Percentiles rank a stretch among this genome's conserved stretches.
Evolutionary conservation across 2,329 filamentous ascomycete genomes (phyloP).

Genomic region (Coniosporium tulheliwenetii): DNA sequence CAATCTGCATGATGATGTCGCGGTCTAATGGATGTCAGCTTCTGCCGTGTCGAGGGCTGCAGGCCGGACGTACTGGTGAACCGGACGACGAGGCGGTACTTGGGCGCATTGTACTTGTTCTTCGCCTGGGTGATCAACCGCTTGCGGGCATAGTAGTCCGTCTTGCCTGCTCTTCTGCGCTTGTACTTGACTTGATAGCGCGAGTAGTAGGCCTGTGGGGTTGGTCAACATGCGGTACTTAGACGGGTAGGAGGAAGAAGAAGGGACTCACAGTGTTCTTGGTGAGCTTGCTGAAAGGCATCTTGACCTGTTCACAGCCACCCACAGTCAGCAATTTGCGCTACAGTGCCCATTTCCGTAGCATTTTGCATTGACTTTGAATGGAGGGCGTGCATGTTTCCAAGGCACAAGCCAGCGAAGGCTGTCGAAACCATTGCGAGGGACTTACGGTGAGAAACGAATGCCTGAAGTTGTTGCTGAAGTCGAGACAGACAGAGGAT

Average conservation of each 20-base stretch:
- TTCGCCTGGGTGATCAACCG: conserved; percentile 99
- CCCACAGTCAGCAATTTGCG: conserved; percentile 98
- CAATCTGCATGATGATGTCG: conserved; percentile 97
- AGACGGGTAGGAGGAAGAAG: too few species aligned
- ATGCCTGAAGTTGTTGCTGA: too few species aligned
- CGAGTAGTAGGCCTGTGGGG: conserved; percentile 71
- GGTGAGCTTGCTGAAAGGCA: conserved; percentile 68
- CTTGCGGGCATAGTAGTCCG: conserved; percentile 99
- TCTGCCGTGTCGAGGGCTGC: conserved; percentile 51
- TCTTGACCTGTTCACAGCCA: conserved; percentile 27
- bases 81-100: conserved; percentile 98
- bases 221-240: too few species aligned
- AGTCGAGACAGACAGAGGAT: conserved; percentile 5
- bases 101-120: conserved; percentile 99
- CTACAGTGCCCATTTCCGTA: conserved; percentile 84
- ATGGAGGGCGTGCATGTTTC: too few species aligned
- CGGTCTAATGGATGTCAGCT: conserved; percentile 37
- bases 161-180: conserved; percentile 91
- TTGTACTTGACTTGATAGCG: conserved; percentile 99
- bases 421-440: too few species aligned
- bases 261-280: too few species aligned
- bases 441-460: too few species aligned
- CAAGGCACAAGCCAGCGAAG: too few species aligned
- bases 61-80: conserved; percentile 14
- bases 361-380: conserved; percentile 85